A percentile compares a stretch with the other conserved stretches of the same genome.
phyloP scores from a whole-genome alignment of 2,329 filamentous ascomycete genomes.

The Xylariaceae sp. region DNA sequence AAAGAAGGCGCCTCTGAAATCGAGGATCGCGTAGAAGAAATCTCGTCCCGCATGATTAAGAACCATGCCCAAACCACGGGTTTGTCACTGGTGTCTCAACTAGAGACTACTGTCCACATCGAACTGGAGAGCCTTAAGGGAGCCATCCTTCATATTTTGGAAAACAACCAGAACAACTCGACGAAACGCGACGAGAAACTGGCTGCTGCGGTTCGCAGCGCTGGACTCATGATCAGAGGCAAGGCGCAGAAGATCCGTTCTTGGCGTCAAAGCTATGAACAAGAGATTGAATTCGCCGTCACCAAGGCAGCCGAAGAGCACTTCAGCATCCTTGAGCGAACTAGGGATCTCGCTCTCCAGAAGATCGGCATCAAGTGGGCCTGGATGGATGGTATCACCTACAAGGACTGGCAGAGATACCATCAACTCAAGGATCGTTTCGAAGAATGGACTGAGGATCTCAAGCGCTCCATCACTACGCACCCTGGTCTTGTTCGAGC shows the following conservation, averaged over 20 bases:
- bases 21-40: slow-evolving; percentile 60
- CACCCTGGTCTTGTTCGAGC: slow-evolving; percentile 67
- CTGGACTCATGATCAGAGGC: slow-evolving; percentile 69
- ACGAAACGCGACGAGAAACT: slow-evolving; percentile 41
- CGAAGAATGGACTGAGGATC: slow-evolving; percentile 76
- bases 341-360: slow-evolving; percentile 77
- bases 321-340: slow-evolving; percentile 74
- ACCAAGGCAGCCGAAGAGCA: slow-evolving; percentile 71
- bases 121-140: slow-evolving; percentile 62
- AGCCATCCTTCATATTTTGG: slow-evolving; percentile 59
- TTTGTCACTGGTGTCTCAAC: slow-evolving; percentile 58
- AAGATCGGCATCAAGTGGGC: slow-evolving; percentile 94
- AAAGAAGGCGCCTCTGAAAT: slow-evolving; percentile 75
- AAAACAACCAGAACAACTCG: slow-evolving; percentile 46
- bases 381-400: slow-evolving; percentile 90
- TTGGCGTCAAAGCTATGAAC: slow-evolving; percentile 70
- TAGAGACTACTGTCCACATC: slow-evolving; percentile 61
- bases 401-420: slow-evolving; percentile 96
- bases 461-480: slow-evolving; percentile 68
- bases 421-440: slow-evolving; percentile 80
- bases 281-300: slow-evolving; percentile 63
- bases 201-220: slow-evolving; percentile 51
- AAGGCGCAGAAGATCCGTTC: slow-evolving; percentile 69
- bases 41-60: slow-evolving; percentile 50
- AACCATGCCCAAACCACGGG: slow-evolving; percentile 63